A percentile compares a stretch with the other conserved stretches of the same genome.
Evolutionary conservation across 2,329 filamentous ascomycete genomes (phyloP).

Genomic region (Penicillium sp.): DNA sequence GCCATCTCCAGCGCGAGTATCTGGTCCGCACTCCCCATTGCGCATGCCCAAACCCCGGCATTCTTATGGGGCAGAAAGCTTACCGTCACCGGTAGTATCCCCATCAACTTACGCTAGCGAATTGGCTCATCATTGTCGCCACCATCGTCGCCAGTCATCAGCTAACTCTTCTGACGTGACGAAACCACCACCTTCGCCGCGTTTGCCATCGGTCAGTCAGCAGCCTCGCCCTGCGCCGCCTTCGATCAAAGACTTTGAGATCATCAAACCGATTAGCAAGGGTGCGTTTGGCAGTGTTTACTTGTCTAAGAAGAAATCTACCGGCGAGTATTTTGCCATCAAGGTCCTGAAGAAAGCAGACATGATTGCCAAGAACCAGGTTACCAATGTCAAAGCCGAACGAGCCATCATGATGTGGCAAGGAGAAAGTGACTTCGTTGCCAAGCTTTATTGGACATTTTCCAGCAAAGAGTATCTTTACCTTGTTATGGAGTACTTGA

Average conservation of each 20-base stretch:
- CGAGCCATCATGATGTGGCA: conserved; percentile 99
- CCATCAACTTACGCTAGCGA: conserved; percentile 83
- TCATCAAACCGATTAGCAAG: conserved; percentile 99
- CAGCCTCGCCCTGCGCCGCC: conserved; percentile 87
- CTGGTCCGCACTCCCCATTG: conserved; percentile 79
- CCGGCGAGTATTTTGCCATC: conserved; percentile 97
- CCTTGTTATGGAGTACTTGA: conserved; percentile 98
- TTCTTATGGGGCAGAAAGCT: conserved; percentile 50
- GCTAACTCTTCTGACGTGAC: conserved; percentile 73
- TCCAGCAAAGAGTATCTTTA: conserved; percentile 99
- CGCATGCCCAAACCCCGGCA: conserved; percentile 80
- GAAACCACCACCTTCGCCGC: conserved; percentile 76
- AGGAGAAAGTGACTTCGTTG: conserved; percentile 97
- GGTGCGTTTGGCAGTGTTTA: conserved; percentile 98
- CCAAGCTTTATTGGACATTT: conserved; percentile 99
- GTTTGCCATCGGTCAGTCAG: conserved; percentile 73
- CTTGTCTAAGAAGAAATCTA: conserved; percentile 96
- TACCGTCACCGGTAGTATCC: conserved; percentile 84
- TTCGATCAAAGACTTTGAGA: conserved; percentile 98
- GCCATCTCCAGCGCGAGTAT: conserved; percentile 77
- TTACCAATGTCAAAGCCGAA: conserved; percentile 98
- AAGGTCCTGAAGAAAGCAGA: conserved; percentile 99
- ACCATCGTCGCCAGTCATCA: conserved; percentile 89
- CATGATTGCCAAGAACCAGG: conserved; percentile 99
- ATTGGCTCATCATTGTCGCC: conserved; percentile 56